Evolutionary conservation across 2,329 filamentous ascomycete genomes (phyloP), one percentile per base, ranked within the genome.

Genomic region (Fragosphaeria purpurea): DNA sequence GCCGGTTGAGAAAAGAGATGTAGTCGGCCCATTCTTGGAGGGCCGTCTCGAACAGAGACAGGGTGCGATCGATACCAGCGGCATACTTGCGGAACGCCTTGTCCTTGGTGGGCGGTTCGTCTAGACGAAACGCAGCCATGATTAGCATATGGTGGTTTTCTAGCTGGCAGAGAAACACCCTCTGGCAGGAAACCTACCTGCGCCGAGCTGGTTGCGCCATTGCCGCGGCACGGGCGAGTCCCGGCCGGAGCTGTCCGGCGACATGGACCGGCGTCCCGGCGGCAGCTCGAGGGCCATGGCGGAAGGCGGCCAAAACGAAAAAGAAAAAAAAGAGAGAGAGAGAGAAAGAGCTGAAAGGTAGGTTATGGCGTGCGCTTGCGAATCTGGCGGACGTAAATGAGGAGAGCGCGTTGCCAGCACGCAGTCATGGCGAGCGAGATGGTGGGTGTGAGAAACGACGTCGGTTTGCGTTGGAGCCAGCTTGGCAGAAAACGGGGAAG

Each of bases 1-100:
- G 75, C 55, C 88, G 82, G 63, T 87, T 94, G 50, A 98, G 72
- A 65, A 97, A 98, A 13, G 91, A 95, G 62, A 98, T 98, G 65
- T 98, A 98, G 70, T 98, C 93, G 46, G 94, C 93, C 93, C 93
- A 98, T 80, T 98, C 93, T 69, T 97, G 89, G 59, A 96, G 75
- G 34, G 88, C 83, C 12, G 88, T 90, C 64, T 98, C 93, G 71
- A 96, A 98, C 37, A 95, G 76, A 44, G 86, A 80, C 55, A 98
- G 76, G 37, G 89, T 86, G 65, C 89, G 82, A 62, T 97, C 91
- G 57, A 98, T 83, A 52, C 82, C 86, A 46, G 84, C 80, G 43
- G 89, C 88, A 79, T 97, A 98, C 66, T 90, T 86, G 58, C 90
- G 88, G 65, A 88, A 91, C 48, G 75, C 67, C 65, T 84, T 84